Base-by-base conservation (phyloP, 176 grass and related monocot species). In the Poa annua region DNA sequence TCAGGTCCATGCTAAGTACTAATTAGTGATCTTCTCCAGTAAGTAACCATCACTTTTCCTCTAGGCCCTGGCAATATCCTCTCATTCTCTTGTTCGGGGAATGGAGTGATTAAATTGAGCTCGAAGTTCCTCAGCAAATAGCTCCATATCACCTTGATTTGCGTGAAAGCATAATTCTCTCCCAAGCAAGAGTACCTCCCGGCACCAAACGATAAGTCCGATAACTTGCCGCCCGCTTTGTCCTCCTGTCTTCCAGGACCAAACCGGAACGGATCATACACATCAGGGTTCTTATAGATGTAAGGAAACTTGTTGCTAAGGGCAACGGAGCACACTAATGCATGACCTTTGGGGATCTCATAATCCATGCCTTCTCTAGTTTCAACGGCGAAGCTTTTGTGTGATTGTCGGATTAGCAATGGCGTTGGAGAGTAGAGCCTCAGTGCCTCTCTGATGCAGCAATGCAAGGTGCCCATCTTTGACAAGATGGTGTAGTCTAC, bases 101-200 rank as follows among this genome's bases (percentile, higher is more conserved):
- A 69, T 12, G 66, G 66, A 11, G 66, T 21, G 8, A 69, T 41
- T 9, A 69, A 69, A 9, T 41, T 6, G 5, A 69, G 66, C 35
- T 69, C 66, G 11, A 69, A 69, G 66, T 69, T 69, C 35, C 66
- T n/a, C 4, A 41, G 66, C 66, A 69, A 69, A 42, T 39, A 69
- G 66, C 66, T 69, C 66, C 66, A 69, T 69, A 69, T 69, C 35
- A 42, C 66, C 66, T 69, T 69, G 19, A 69, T 69, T 41, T 69
- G 66, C 66, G 42, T 69, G 8, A 41, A 42, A 41, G 66, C 66
- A 21, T 41, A 69, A 21, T 69, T 4, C 66, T 69, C 19, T 69
- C 66, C 66, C 35, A 69, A 41, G 66, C 66, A 69, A 11, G 36
- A 20, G 1, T 69, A 8, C 36, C 35, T 69, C 10, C 66, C 66